Conservation (phyloP, 2,329 filamentous ascomycete species). For the Colletotrichum caudatum region DNA sequence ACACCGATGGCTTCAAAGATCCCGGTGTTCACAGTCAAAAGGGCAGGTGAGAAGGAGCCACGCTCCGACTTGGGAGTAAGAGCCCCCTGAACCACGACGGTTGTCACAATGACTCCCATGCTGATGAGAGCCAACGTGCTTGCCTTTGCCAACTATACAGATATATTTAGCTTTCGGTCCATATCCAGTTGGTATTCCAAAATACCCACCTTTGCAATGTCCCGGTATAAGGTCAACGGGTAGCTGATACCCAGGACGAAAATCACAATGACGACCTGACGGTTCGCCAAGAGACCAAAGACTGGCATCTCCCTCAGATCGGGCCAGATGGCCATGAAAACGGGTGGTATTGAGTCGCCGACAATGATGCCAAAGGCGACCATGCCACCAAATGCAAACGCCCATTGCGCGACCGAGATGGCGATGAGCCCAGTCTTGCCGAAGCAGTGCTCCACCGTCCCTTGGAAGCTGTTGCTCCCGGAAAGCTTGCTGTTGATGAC, state of each 20-base stretch:
- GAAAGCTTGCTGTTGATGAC: conserved; percentile 98
- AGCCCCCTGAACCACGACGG: conserved; percentile 86
- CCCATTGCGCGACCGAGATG: conserved; percentile 92
- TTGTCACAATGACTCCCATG: conserved; percentile 90
- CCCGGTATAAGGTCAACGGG: conserved; percentile 91
- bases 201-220: conserved; percentile 87
- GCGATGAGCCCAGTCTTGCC: conserved; percentile 88
- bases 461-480: conserved; percentile 93
- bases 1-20: conserved; percentile 97
- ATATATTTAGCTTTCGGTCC: conserved; percentile 23
- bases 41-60: conserved; percentile 76
- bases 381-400: conserved; percentile 99
- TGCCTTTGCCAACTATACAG: conserved; percentile 85
- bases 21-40: conserved; percentile 85
- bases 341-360: conserved; percentile 94
- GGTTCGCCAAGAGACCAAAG: conserved; percentile 83
- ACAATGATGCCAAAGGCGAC: conserved; percentile 98
- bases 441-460: conserved; percentile 96
- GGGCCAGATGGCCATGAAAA: conserved; percentile 85
- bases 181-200: accelerated
- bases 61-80: conserved; percentile 77
- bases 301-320: conserved; percentile 78
- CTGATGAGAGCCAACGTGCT: conserved; percentile 92
- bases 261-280: conserved; percentile 86
- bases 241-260: conserved; percentile 89